phyloP scores from a whole-genome alignment of 371 early-diverging fungal genomes.

The Actinomortierella ambigua region DNA sequence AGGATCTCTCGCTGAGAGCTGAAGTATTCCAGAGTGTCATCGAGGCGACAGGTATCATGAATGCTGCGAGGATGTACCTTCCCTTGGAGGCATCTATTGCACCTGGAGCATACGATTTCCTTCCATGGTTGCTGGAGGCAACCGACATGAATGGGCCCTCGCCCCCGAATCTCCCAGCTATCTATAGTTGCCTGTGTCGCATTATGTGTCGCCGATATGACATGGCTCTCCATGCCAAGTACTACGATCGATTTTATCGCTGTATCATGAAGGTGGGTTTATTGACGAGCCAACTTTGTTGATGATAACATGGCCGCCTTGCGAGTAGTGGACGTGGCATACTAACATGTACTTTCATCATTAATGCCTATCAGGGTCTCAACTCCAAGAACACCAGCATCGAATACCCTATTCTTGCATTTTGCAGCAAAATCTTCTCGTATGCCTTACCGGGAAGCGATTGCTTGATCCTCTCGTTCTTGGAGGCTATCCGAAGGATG shows the following conservation, averaged over 20 bases:
- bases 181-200: slow-evolving; percentile 72
- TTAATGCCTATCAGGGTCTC: slow-evolving; percentile 54
- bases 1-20: no score
- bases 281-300: background rate
- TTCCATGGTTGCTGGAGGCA: slow-evolving; percentile 43
- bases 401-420: slow-evolving; percentile 66
- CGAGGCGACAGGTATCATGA: background rate
- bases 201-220: slow-evolving; percentile 75
- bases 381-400: slow-evolving; percentile 55
- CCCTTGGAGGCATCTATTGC: slow-evolving; percentile 2
- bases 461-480: slow-evolving; percentile 68
- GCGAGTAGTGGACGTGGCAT: no score
- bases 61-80: background rate
- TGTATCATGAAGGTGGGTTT: slow-evolving; percentile 57
- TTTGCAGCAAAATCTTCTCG: slow-evolving; percentile 68
- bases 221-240: slow-evolving; percentile 57
- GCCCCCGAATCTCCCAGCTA: slow-evolving; percentile 16
- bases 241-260: slow-evolving; percentile 72
- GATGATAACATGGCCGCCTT: background rate
- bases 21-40: no score
- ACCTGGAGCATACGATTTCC: slow-evolving; percentile 31
- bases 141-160: slow-evolving; percentile 11
- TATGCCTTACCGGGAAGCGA: slow-evolving; percentile 68
- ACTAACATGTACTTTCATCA: background rate
- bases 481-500: slow-evolving; percentile 63